phyloP scores from a whole-genome alignment of 768 basidiomycete genomes.

The Russula earlei region DNA sequence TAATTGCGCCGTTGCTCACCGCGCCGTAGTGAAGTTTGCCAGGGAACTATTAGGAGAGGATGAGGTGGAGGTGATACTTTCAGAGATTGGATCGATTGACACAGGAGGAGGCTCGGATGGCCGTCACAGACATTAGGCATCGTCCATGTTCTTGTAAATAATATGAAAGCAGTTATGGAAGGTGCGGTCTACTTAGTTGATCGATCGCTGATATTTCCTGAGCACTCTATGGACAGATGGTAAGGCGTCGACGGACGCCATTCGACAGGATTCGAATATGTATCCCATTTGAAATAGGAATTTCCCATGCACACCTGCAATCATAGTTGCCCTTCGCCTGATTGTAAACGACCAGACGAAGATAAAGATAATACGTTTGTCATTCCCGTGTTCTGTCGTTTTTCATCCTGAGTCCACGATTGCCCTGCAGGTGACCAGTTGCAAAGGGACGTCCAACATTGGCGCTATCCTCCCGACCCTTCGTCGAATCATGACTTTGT shows the following conservation, averaged over 20 bases:
- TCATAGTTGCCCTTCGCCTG: neutral
- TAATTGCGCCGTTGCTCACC: neutral
- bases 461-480: neutral
- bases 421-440: neutral
- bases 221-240: neutral
- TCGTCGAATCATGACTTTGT: neutral
- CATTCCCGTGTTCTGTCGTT: too few relatives aligned
- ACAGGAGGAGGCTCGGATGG: neutral
- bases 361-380: neutral
- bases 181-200: neutral
- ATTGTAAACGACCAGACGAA: neutral
- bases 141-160: neutral
- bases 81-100: constrained; percentile 1
- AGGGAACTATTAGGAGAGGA: constrained; percentile 1
- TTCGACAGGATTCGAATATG: neutral
- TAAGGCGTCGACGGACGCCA: neutral
- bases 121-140: neutral
- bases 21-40: neutral
- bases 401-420: neutral
- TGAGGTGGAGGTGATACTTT: neutral
- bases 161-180: neutral
- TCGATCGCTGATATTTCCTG: neutral
- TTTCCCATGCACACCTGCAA: neutral
- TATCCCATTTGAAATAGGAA: neutral
- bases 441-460: neutral